Percentiles rank a stretch among this genome's conserved stretches.
These are phyloP conservation scores for Sutorius eximius DNA, from an alignment of 1,284 basidiomycete genomes.

Conservation along the genomic window DNA sequence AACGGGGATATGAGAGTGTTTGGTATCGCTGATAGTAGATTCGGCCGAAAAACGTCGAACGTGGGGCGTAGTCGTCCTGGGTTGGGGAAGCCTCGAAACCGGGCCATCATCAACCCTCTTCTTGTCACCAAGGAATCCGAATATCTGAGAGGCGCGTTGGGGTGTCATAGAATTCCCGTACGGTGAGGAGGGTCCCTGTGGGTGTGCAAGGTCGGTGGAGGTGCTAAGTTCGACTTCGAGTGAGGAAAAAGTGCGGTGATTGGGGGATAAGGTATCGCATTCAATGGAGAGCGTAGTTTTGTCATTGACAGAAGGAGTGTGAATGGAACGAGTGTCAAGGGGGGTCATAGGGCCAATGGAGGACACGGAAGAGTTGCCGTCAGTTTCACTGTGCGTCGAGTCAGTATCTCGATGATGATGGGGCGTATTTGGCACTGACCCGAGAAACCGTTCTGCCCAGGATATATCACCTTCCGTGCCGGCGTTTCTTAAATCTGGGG, in stretches of 20 bases:
- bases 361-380: constrained; percentile 45
- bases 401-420: constrained; percentile 3
- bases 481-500: constrained; percentile 28
- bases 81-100: constrained; percentile 36
- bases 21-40: constrained; percentile 30
- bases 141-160: constrained; percentile 66
- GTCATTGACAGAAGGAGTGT: constrained; percentile 35
- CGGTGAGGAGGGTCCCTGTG: constrained; percentile 27
- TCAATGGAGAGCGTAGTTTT: constrained; percentile 44
- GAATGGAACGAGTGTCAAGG: constrained; percentile 35
- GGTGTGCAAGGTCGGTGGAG: constrained; percentile 40
- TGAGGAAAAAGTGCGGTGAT: constrained; percentile 61
- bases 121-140: constrained; percentile 59
- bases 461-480: constrained; percentile 69
- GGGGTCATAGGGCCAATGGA: constrained; percentile 51
- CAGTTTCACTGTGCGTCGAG: constrained; percentile 43
- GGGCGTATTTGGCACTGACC: constrained; percentile 42
- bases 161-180: constrained; percentile 47
- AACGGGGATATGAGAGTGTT: constrained; percentile 18
- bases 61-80: constrained; percentile 24
- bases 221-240: constrained; percentile 69
- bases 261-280: constrained; percentile 42
- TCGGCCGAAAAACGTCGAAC: constrained; percentile 31
- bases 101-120: constrained; percentile 35
- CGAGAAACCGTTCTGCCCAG: constrained; percentile 73